Evolutionary conservation across 2,329 filamentous ascomycete species (phyloP), one percentile per base, ranked within the genome.

Genomic region (Botrytis galanthina): DNA sequence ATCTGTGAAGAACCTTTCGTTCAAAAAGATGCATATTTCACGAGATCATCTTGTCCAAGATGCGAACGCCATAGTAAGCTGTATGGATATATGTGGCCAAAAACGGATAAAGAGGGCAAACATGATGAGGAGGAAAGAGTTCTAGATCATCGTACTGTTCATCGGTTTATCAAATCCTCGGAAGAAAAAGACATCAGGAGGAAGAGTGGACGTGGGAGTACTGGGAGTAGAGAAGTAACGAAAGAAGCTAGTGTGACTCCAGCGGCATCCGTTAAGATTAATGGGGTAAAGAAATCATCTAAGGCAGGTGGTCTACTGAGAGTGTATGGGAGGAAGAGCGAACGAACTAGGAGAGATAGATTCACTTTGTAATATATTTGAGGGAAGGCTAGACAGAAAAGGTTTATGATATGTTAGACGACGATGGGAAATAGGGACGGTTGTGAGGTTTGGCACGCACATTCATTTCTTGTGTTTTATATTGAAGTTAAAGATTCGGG

Each of bases 31-130:
- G 94, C 93, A 0, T 98, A 97, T 81, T 91, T 91, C 76, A 98
- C 95, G 1, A 90, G 92, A 70, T 90, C 92, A 67, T 92, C 93
- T 26, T 99, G 96, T 81, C 95, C 94, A 6, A 90, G 96, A 10
- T 99, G 96, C 82, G 96, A 99, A 83, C 89, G 96, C 0, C 96
- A 99, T 80, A 97, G 93, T 26, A 98, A 97, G 84, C 84, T 99
- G 0, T 99, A 98, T 81, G 97, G 97, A 0, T 98, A 93, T 80
- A 87, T 92, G 73, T 99, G 96, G 96, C 96, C 96, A 9, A 98
- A 99, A 85, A 98, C 96, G 0, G 92, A 97, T 74, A 92, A 87
- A 75, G 90, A 92, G 39, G 93, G 93, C 0, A 89, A 89, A 26
- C 82, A 88, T 32, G 96, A 98, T 80, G 90, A 88, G 73, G 90